Conservation (phyloP, 768 basidiomycete genomes). For the Suillus occidentalis region DNA sequence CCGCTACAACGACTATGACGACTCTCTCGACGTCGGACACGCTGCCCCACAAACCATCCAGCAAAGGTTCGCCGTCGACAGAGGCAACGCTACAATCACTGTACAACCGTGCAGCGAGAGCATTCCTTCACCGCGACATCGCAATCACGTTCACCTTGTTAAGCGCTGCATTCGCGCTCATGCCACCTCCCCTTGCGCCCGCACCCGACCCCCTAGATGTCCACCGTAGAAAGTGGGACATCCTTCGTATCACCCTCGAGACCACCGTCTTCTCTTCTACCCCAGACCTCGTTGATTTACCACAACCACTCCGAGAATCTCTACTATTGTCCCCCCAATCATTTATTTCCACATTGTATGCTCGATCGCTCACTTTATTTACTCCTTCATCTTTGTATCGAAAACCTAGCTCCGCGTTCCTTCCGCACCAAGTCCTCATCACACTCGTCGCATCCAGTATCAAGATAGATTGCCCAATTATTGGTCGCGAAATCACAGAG, state of each 20-base stretch:
- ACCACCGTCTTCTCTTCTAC: conserved; percentile 65
- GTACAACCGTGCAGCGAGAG: conserved; percentile 74
- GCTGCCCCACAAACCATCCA: conserved; percentile 38
- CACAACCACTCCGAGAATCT: conserved; percentile 50
- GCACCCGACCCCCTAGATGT: conserved; percentile 43
- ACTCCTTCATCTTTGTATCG: conserved; percentile 46
- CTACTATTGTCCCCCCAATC: conserved; percentile 59
- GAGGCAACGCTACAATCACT: conserved; percentile 63
- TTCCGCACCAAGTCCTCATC: conserved; percentile 69
- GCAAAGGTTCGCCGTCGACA: conserved; percentile 28
- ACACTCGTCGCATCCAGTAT: conserved; percentile 72
- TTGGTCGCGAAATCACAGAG: conserved; percentile 70
- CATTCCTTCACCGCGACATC: conserved; percentile 75
- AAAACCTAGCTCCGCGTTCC: conserved; percentile 49
- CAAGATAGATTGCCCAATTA: conserved; percentile 59
- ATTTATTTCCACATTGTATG: conserved; percentile 55
- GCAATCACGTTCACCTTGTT: conserved; percentile 63
- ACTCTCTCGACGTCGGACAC: conserved; percentile 22
- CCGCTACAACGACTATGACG: conserved; percentile 40
- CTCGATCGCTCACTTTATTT: conserved; percentile 68
- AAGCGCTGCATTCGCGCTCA: conserved; percentile 63
- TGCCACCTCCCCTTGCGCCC: conserved; percentile 42
- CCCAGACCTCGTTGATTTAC: conserved; percentile 42
- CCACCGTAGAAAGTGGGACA: conserved; percentile 80
- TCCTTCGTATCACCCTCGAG: conserved; percentile 82